Base-by-base conservation (phyloP, 192 early-diverging fungal species). In the Pilobolus umbonatus region DNA sequence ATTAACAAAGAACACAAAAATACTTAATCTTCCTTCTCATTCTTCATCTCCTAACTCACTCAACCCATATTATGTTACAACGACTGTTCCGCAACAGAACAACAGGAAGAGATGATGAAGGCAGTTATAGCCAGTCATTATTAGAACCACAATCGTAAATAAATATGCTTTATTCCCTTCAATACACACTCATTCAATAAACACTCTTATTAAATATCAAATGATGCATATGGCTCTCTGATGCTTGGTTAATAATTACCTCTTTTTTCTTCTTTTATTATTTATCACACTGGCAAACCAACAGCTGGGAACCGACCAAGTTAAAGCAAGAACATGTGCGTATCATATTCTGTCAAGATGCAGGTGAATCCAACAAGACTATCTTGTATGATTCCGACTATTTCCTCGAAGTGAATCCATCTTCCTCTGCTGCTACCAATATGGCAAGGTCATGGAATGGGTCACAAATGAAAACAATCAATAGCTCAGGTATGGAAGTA, bases 341-440 rank as follows among this genome's bases (percentile, higher is more conserved):
- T 49, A 73, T 78, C 53, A 40, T 78, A 42, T 67, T 78, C 45
- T 78, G 76, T 43, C 76, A 78, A 50, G 76, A 78, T 45, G 75
- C 67, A 50, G 65, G 64, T 40, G 61, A 68, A 14, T 69, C 67
- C 22, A 72, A 73, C 19, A 74, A 78, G 22, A 66, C 71, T 43
- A 71, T 72, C 28, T 63, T 78, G 17, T 78, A 70, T 58, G 76
- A 78, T 45, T 72, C 69, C 40, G 68, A 72, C 19, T 63, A 67
- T 32, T 54, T 62, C 35, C 55, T 61, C 15, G n/a, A 45, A 24
- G 52, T 48, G 4, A 17, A 34, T 15, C 64, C 46, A 51, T 62
- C 50, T 62, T 19, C 64, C 42, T 40, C 60, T 52, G 39, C 21
- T 11, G 47, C 15, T 12, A 71, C 36, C 36, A 57, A 65, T 52